A percentile compares a stretch with the other conserved stretches of the same genome.
Conservation (phyloP, 306 rosid genomes). For the Cyamopsis tetragonoloba region DNA sequence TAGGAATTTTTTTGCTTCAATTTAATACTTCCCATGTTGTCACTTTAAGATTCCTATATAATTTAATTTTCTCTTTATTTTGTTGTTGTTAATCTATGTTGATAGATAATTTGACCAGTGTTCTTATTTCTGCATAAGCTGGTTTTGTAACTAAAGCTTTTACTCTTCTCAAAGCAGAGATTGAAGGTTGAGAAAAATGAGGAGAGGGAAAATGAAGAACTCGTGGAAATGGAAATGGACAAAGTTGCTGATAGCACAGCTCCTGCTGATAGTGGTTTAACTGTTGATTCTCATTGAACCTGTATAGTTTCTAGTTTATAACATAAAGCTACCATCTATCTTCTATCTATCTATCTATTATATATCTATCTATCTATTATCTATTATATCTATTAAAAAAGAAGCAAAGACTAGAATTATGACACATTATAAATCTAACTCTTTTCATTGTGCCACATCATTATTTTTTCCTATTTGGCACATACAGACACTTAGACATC, state of each 20-base stretch:
- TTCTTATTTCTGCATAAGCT: background rate
- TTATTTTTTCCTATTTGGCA: no score
- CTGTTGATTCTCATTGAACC: slow-evolving; percentile 13
- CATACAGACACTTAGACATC: no score
- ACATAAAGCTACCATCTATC: background rate
- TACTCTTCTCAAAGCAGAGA: slow-evolving; percentile 38
- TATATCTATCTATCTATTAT: background rate
- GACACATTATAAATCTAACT: no score
- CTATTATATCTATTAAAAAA: no score
- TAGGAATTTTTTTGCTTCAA: background rate
- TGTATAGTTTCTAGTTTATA: slow-evolving; percentile 10
- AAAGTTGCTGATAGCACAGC: slow-evolving; percentile 27
- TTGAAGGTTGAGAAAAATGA: slow-evolving; percentile 52
- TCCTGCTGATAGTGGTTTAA: slow-evolving; percentile 24
- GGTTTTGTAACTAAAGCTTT: background rate
- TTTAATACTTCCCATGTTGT: background rate
- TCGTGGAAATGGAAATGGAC: slow-evolving; percentile 29
- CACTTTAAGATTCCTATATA: background rate
- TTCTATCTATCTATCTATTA: background rate
- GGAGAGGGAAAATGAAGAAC: slow-evolving; percentile 23
- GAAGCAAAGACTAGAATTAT: no score
- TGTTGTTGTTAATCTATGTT: background rate
- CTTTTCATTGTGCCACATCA: no score
- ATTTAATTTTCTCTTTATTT: background rate
- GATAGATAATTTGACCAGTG: background rate